Percentiles rank a stretch among this genome's conserved stretches.
Conservation (phyloP, 192 early-diverging fungal species). For the Nowakowskiella sp. region DNA sequence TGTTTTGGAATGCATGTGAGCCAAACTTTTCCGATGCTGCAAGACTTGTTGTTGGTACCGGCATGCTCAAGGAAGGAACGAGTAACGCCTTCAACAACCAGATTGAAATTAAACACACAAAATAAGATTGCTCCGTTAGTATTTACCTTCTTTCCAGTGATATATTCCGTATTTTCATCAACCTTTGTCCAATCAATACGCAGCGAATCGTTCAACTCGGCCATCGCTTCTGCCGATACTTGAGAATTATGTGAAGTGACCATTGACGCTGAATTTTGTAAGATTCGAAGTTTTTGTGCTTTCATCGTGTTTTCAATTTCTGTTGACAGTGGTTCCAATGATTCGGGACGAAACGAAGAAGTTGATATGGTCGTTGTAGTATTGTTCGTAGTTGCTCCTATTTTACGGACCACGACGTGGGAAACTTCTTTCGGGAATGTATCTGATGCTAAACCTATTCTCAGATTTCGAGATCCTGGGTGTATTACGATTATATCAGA, state of each 20-base stretch:
- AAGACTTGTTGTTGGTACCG: not conserved
- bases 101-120: constrained; percentile 7
- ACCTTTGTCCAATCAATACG: constrained; percentile 76
- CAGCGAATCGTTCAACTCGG: constrained; percentile 87
- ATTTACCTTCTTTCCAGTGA: constrained; percentile 56
- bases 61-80: not conserved
- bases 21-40: not conserved
- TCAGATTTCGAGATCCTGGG: constrained; percentile 72
- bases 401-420: constrained; percentile 68
- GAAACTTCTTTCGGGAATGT: constrained; percentile 68
- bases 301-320: constrained; percentile 73
- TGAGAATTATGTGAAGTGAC: constrained; percentile 66
- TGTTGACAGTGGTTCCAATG: constrained; percentile 45
- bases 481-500: constrained; percentile 77
- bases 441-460: constrained; percentile 77
- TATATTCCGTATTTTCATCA: constrained; percentile 34
- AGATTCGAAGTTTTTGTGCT: constrained; percentile 66
- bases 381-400: constrained; percentile 4
- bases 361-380: not conserved
- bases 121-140: not conserved
- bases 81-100: constrained; percentile 1
- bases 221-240: constrained; percentile 55
- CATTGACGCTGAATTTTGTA: constrained; percentile 65
- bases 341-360: constrained; percentile 1
- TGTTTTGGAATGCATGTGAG: constrained; percentile 13